phyloP scores from a whole-genome alignment of 2,329 filamentous ascomycete genomes.

The Didymella pinodella region DNA sequence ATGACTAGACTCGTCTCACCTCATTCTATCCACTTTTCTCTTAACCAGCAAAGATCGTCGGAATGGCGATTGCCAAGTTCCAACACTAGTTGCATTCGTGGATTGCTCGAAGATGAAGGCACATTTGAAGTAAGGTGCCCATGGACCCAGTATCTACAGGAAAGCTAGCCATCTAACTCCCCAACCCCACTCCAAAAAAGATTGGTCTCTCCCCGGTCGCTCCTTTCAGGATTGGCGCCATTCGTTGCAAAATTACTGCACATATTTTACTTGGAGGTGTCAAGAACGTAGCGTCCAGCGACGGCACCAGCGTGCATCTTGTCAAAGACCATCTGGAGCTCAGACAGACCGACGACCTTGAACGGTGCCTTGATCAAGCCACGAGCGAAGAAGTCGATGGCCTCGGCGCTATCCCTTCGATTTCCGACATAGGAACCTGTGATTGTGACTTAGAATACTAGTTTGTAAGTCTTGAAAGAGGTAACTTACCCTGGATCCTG shows the following conservation, averaged over 20 bases:
- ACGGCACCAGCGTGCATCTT: conserved; percentile 72
- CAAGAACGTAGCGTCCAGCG: conserved; percentile 80
- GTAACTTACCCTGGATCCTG: conserved; percentile 69
- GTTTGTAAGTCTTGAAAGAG: too few species aligned
- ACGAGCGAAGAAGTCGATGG: conserved; percentile 85
- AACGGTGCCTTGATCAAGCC: conserved; percentile 87
- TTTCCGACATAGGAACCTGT: conserved; percentile 78
- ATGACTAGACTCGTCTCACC: neutral
- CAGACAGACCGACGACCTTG: conserved; percentile 82
- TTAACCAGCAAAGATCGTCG: neutral
- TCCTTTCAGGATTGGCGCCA: conserved; percentile 13
- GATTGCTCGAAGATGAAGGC: neutral
- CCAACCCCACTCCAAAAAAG: neutral
- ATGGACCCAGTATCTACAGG: conserved; percentile 16
- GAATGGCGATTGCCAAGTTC: too few species aligned
- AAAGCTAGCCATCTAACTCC: conserved; percentile 13
- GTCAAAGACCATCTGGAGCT: conserved; percentile 82
- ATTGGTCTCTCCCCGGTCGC: conserved; percentile 11
- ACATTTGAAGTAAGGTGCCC: neutral
- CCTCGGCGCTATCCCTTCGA: conserved; percentile 85
- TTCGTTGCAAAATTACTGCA: neutral
- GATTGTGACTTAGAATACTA: too few species aligned
- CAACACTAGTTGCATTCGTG: neutral
- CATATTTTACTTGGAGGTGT: conserved; percentile 60
- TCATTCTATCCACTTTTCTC: neutral